Percentiles rank a stretch among this genome's conserved stretches.
phyloP scores from a whole-genome alignment of 225 moss, liverwort and hornwort species.

The Sphagnum contortum region DNA sequence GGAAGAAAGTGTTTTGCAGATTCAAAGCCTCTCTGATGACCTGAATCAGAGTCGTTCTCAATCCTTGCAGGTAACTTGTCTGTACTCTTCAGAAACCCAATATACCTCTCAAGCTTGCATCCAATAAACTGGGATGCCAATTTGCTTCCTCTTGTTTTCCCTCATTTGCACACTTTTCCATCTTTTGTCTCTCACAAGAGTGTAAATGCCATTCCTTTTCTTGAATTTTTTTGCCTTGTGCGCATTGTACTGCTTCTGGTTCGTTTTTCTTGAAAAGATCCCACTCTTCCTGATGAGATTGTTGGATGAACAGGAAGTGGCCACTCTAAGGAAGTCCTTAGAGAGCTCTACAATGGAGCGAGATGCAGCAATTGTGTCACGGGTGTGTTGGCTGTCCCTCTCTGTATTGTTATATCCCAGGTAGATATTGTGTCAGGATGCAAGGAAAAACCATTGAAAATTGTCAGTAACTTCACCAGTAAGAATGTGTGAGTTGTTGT shows the following conservation, averaged over 20 bases:
- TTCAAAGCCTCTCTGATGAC: slow-evolving; percentile 29
- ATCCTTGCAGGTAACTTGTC: slow-evolving; percentile 30
- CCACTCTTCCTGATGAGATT: slow-evolving; percentile 10
- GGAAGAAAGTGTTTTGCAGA: slow-evolving; percentile 38
- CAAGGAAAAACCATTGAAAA: neutral
- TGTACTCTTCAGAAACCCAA: neutral
- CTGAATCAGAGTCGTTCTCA: slow-evolving; percentile 38
- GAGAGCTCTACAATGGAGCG: slow-evolving; percentile 80
- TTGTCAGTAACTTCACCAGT: no score
- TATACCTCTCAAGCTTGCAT: neutral
- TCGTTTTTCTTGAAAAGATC: neutral
- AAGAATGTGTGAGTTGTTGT: no score
- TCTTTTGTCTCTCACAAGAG: neutral
- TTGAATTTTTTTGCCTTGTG: neutral
- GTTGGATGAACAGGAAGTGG: slow-evolving; percentile 57
- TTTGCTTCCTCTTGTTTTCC: neutral
- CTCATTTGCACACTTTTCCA: neutral
- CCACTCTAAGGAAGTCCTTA: slow-evolving; percentile 60
- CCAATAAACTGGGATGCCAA: neutral
- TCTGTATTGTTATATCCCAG: no score
- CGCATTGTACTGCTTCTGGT: neutral
- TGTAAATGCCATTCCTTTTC: slow-evolving; percentile 4
- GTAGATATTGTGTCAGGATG: neutral
- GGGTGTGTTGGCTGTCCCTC: slow-evolving; percentile 30
- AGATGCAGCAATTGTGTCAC: slow-evolving; percentile 87